Evolutionary conservation across 352 stramenopile genomes (phyloP), one percentile per base, ranked within the genome.

Genomic region (Globisporangium okanoganense): DNA sequence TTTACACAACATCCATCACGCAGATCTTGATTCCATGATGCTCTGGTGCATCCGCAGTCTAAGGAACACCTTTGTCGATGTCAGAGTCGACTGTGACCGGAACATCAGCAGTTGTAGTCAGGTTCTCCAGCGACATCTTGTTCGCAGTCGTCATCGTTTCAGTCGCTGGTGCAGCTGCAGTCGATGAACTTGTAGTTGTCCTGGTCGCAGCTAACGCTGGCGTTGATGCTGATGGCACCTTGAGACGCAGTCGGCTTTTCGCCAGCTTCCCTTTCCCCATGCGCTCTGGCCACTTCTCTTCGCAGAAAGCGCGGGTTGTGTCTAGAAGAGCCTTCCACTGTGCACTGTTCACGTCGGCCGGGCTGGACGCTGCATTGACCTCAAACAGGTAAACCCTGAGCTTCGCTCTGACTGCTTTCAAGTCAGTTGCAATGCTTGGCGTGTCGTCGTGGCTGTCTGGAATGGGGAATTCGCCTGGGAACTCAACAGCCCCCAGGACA

Each of bases 281-380:
- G 16, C 79, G 82, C 43, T 91, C 78, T 5, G 79, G 79, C 82
- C 82, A 91, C 48, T 73, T 76, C 6, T 77, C 71, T 66, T 91
- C 82, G 38, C 82, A 91, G 50, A 83, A 87, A 4, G 58, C 58
- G 9, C 69, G 74, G 12, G 79, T 63, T 5, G 73, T 67, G 10
- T 69, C 57, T 16, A 82, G 33, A 24, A 84, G 73, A 3, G 57
- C 12, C 22, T 64, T 66, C 82, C 82, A 91, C 9, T 62, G 20
- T 8, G 41, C 12, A 33, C 44, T 48, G 31, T 31, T 40, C 27
- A 20, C 35, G 12, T 43, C 51, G 36, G 56, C 14, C 9, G 33
- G 20, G 2, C n/a, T 31, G 12, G 43, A 44, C 14, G 35, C 41
- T 1, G 43, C 18, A 6, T 12, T 41, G 2, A 10, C 33, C 27